phyloP scores from a whole-genome alignment of 805 yeast species.

The Yarrowia porcina region DNA sequence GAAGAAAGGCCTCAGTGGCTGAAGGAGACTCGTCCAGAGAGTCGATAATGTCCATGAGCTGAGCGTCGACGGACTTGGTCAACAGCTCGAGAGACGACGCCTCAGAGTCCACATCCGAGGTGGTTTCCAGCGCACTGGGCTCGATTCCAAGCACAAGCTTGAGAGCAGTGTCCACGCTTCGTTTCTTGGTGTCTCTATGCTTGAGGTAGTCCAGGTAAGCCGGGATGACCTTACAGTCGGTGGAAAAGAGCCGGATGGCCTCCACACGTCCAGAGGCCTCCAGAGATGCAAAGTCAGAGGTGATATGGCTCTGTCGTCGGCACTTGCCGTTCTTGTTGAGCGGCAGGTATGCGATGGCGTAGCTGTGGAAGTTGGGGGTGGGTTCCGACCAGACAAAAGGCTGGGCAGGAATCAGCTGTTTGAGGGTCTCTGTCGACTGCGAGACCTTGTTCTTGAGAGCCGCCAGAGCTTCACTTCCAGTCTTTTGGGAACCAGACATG shows the following conservation, averaged over 20 bases:
- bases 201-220: slow-evolving; percentile 17
- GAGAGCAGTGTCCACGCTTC: slow-evolving; percentile 9
- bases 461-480: not conserved
- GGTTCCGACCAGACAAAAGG: slow-evolving; percentile 17
- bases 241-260: slow-evolving; percentile 17
- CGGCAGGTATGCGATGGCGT: slow-evolving; percentile 21
- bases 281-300: slow-evolving; percentile 13
- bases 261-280: slow-evolving; percentile 15
- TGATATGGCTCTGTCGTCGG: slow-evolving; percentile 20
- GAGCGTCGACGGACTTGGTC: slow-evolving; percentile 10
- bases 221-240: slow-evolving; percentile 22
- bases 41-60: slow-evolving; percentile 9
- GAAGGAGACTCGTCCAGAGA: slow-evolving; percentile 9
- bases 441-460: slow-evolving; percentile 3
- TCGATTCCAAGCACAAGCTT: slow-evolving; percentile 19
- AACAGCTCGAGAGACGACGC: not conserved
- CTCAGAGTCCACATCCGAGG: slow-evolving; percentile 15
- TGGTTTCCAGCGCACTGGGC: not conserved
- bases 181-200: slow-evolving; percentile 7
- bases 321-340: slow-evolving; percentile 6
- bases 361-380: slow-evolving; percentile 14
- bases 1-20: not conserved
- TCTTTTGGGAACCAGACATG: not conserved
- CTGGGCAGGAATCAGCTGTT: slow-evolving; percentile 18
- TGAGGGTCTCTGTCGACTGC: slow-evolving; percentile 4